A percentile compares a stretch with the other conserved stretches of the same genome.
Conservation (phyloP, 2,329 filamentous ascomycete genomes). For the Microcera coccophila region DNA sequence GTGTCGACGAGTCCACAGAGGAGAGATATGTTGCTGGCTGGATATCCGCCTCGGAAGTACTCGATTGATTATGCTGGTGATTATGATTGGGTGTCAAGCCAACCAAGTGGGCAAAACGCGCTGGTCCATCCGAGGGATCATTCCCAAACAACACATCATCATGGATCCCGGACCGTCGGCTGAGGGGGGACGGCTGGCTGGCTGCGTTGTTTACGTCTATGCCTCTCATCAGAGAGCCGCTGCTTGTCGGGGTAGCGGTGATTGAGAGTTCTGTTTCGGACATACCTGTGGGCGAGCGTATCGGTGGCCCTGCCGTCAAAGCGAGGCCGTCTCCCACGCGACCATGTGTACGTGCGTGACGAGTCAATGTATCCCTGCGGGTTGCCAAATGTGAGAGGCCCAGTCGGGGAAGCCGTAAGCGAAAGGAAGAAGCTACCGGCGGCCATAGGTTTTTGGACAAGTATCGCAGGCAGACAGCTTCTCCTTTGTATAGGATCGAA, state of each 20-base stretch:
- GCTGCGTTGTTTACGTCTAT: too few relatives aligned
- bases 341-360: not conserved
- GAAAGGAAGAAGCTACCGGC: conserved; percentile 1
- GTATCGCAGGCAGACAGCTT: conserved; percentile 8
- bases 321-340: not conserved
- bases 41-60: not conserved
- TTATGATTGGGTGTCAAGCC: not conserved
- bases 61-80: not conserved
- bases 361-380: not conserved
- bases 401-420: not conserved
- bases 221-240: not conserved
- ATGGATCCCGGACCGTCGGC: too few relatives aligned
- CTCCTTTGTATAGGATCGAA: conserved; percentile 14
- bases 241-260: not conserved
- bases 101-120: too few relatives aligned
- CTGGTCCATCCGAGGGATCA: too few relatives aligned
- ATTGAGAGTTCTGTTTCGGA: not conserved
- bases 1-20: not conserved
- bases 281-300: not conserved
- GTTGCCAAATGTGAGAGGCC: not conserved
- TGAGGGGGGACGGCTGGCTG: too few relatives aligned
- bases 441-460: conserved; percentile 9
- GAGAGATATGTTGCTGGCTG: not conserved
- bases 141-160: too few relatives aligned
- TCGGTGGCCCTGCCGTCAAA: not conserved